Evolutionary conservation across 2,329 filamentous ascomycete genomes (phyloP), one percentile per base, ranked within the genome.

Genomic region (Xylaria arbuscula): DNA sequence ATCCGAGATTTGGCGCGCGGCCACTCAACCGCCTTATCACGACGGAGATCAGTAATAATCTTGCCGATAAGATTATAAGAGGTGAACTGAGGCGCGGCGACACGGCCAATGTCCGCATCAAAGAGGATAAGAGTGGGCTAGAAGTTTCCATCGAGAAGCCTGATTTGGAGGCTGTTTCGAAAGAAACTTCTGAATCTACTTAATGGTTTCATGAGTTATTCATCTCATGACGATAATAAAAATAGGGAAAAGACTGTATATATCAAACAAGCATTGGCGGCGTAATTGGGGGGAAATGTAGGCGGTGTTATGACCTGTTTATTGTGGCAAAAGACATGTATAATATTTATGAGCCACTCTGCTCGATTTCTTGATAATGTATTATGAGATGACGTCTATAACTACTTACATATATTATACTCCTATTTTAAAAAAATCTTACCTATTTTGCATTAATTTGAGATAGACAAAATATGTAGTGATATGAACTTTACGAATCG

Each of bases 11-110:
- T 78, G 96, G 96, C 70, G 96, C 96, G 8, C 87, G 96, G 7
- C 96, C 96, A 34, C 85, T 98, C 38, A 98, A 98, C 80, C 87
- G 96, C 45, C 86, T 98, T 61, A 98, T 98, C 72, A 89, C 92
- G 24, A 97, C 92, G 76, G 90, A 98, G 81, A 93, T 99, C 72
- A 91, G 93, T 68, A 98, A 98, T 79, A 86, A 89, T 3, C 85
- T 98, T 47, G 96, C 96, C 0, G 94, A 97, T 77, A 92, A 91
- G 83, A 97, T 99, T 75, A 98, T 98, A 74, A 86, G 92, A 63
- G 96, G 96, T 22, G 84, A 93, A 79, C 81, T 98, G 68, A 92
- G 90, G 80, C 88, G 84, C 66, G 94, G 93, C 0, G 90, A 97
- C 75, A 87, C 82, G 2, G 95, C 92, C 4, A 86, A 85, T 67